Base-by-base conservation (phyloP, 345 rosid species). In the Populus tremula region DNA sequence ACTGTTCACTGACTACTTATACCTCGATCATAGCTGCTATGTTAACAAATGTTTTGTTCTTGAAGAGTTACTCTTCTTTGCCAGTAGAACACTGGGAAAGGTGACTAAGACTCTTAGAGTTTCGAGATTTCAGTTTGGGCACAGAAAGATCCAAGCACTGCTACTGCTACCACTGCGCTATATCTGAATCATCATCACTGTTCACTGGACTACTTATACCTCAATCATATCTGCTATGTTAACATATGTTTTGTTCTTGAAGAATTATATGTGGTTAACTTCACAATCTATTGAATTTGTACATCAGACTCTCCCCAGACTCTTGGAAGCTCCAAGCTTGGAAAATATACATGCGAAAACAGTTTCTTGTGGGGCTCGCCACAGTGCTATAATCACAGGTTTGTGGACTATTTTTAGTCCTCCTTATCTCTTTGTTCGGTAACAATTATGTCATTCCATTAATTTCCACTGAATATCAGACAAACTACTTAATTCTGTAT, bases 311-410 rank as follows among this genome's bases (percentile, higher is more conserved):
- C 82, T 87, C 29, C 99, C 99, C 12, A 90, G 94, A 82, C 81
- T 96, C 62, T 79, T 96, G 88, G 98, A 96, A 33, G 94, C 97
- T 83, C 90, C 95, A 21, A 87, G 90, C 77, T 76, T 94, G 88
- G 98, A 92, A 77, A 84, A 90, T 66, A 79, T 71, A 7, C 82
- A 88, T 66, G 89, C 86, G 43, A 89, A 85, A 84, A 74, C 72
- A 5, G 82, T 96, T 63, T 92, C 99, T n/a, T 94, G 98, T 31
- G 99, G 99, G 50, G 99, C 99, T 74, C 98, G 99, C 64, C 97
- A 96, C 87, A 89, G 87, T 20, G 96, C 98, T 29, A 77, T 89
- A 39, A 82, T 90, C 12, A 69, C 97, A 78, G 97, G 98, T 94
- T 83, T 74, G 77, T 65, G 23, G 39, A 54, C 17, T 45, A 21